Conservation (phyloP, 2,329 filamentous ascomycete species). For the Ophiognomonia clavigignenti-juglandacearum region DNA sequence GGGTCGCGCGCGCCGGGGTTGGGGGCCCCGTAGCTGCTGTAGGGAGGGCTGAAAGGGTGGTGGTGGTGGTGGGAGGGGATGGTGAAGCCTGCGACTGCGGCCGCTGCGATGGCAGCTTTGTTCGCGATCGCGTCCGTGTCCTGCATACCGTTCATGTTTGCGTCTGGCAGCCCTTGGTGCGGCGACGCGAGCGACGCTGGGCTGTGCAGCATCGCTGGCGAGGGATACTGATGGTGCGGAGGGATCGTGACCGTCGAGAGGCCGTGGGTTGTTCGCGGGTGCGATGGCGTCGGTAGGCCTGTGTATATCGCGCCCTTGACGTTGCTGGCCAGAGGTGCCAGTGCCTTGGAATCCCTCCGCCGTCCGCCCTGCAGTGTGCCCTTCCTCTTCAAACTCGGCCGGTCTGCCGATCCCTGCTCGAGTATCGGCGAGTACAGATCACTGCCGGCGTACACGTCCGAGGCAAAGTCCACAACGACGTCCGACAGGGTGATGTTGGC, state of each 20-base stretch:
- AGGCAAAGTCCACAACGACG: conserved; percentile 54
- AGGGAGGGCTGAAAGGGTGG: conserved; percentile 34
- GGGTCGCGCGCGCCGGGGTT: conserved; percentile 16
- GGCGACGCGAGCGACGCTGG: conserved; percentile 17
- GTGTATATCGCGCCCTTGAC: conserved; percentile 26
- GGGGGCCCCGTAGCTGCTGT: conserved; percentile 32
- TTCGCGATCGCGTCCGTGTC: conserved; percentile 31
- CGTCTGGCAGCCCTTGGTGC: conserved; percentile 15
- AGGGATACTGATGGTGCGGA: conserved; percentile 19
- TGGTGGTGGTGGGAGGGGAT: conserved; percentile 26
- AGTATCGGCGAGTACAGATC: conserved; percentile 41
- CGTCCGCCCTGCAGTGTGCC: conserved; percentile 34
- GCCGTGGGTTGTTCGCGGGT: conserved; percentile 8
- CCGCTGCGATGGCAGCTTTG: conserved; percentile 29
- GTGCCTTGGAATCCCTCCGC: conserved; percentile 33
- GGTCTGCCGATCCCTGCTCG: conserved; percentile 23
- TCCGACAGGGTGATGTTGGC: conserved; percentile 70
- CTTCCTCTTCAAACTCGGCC: conserved; percentile 46
- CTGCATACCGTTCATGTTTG: conserved; percentile 29
- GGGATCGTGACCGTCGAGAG: conserved; percentile 18
- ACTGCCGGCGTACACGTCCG: conserved; percentile 49
- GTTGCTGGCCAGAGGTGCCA: conserved; percentile 30
- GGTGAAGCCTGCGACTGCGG: conserved; percentile 33
- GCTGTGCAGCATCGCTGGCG: conserved; percentile 29
- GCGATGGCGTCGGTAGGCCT: conserved; percentile 22